Base-by-base conservation (phyloP, 2,329 filamentous ascomycete species). In the Penicillium sp. region DNA sequence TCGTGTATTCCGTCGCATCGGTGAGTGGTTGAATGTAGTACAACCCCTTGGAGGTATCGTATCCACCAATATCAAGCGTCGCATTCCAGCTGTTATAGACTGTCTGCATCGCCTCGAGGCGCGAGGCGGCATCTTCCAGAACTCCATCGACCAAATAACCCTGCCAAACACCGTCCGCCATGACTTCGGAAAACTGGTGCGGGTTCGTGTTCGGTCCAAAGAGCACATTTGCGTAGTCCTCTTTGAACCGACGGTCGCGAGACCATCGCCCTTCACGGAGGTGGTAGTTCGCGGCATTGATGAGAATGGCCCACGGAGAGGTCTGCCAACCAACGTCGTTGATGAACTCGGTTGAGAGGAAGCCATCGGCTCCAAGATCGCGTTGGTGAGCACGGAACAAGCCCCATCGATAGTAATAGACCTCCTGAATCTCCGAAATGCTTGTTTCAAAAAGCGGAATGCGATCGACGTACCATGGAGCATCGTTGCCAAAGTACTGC, bases 391-490 rank as follows among this genome's bases (percentile, higher is more conserved):
- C 73, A 3, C 79, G 75, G 69, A 79, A 82, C 29, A 81, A 72
- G 29, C 73, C 75, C 79, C 78, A 81, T 35, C 79, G 78, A 63
- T 81, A 81, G 68, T 82, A 81, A 67, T 81, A 81, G 9, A 81
- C 79, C 19, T 80, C 75, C 19, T 66, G 63, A n/a, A 69, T 61
- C 1, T 65, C 61, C 9, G 57, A 44, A 5, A 35, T 47, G 29
- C 61, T 63, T 19, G 66, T 56, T 35, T 66, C 64, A 11, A 69
- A 68, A 1, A 69, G 21, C 1, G 67, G 67, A 2, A 69, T 69
- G 4, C 67, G 64, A 23, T 63, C 50, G 2, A 35, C 45, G 45
- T 69, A 69, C 67, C 67, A 69, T 7, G 66, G 49, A 0, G 63
- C 61, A 30, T 69, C 67, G 29, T 67, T 66, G 7, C 63, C 66